These are phyloP conservation scores for Penicillium desertorum DNA, from an alignment of 495 filamentous ascomycete species.

Conservation along the genomic window DNA sequence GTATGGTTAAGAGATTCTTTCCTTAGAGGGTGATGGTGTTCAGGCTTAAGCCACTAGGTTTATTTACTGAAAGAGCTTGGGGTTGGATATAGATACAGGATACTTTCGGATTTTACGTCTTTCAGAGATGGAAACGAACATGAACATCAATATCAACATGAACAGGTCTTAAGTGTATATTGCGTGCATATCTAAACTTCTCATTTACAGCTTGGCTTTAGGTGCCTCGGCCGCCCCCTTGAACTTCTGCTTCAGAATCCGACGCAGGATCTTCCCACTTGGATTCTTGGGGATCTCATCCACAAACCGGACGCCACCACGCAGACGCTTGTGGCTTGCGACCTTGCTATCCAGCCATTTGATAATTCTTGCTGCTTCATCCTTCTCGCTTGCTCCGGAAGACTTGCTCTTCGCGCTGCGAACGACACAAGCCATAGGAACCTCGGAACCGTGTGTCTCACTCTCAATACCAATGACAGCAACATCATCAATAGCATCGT, in stretches of 20 bases:
- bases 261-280: constrained; percentile 84
- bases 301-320: constrained; percentile 80
- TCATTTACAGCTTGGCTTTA: constrained; percentile 45
- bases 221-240: constrained; percentile 41
- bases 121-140: background rate
- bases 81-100: background rate
- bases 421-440: constrained; percentile 82
- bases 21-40: constrained; percentile 2
- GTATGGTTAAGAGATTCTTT: constrained; percentile 45
- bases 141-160: background rate
- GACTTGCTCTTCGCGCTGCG: constrained; percentile 50
- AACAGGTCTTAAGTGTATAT: constrained; percentile 2
- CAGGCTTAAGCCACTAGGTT: background rate
- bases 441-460: constrained; percentile 68
- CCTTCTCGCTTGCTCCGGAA: constrained; percentile 49
- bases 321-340: constrained; percentile 70
- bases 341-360: constrained; percentile 64
- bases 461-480: constrained; percentile 83
- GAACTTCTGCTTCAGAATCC: constrained; percentile 59
- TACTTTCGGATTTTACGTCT: background rate
- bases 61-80: background rate
- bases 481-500: constrained; percentile 74
- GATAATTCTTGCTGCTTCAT: constrained; percentile 60
- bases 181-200: background rate
- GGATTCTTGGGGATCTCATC: constrained; percentile 81